Conservation (phyloP, 345 rosid genomes). For the Brassica rapa region DNA sequence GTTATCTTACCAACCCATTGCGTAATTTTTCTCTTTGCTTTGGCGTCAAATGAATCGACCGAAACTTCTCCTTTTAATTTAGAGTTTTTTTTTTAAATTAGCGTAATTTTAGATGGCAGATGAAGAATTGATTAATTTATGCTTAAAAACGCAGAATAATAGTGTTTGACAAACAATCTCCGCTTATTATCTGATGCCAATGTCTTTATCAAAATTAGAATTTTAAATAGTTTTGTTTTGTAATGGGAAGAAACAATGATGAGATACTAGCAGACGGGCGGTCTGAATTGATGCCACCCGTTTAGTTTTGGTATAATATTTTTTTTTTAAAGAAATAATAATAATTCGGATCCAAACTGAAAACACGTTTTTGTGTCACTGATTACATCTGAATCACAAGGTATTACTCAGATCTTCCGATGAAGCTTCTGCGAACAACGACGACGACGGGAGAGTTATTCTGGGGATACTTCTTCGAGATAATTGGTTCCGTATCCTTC, state of each 20-base stretch:
- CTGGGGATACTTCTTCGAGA: conserved; percentile 34
- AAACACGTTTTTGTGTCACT: neutral
- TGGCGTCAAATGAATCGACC: conserved; percentile 48
- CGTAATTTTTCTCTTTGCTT: conserved; percentile 13
- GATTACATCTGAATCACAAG: neutral
- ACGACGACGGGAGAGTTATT: neutral
- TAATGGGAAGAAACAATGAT: conserved; percentile 9
- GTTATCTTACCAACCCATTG: conserved; percentile 47
- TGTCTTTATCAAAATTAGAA: neutral
- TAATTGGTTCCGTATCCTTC: conserved; percentile 29
- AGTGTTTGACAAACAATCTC: conserved; percentile 36
- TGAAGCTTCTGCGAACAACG: conserved; percentile 5
- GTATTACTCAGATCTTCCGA: conserved; percentile 2
- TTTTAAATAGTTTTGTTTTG: neutral
- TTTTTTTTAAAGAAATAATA: too few relatives aligned
- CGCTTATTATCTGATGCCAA: conserved; percentile 51
- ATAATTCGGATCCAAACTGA: too few relatives aligned
- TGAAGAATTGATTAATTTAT: conserved; percentile 37
- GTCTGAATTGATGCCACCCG: conserved; percentile 43
- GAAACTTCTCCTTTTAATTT: neutral
- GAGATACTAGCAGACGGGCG: conserved; percentile 48
- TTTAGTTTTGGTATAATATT: too few relatives aligned
- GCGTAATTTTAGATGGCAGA: conserved; percentile 23
- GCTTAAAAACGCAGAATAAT: conserved; percentile 37
- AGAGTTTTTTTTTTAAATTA: too few relatives aligned